phyloP scores from a whole-genome alignment of 2,329 filamentous ascomycete genomes.

The Xylariaceae sp. region DNA sequence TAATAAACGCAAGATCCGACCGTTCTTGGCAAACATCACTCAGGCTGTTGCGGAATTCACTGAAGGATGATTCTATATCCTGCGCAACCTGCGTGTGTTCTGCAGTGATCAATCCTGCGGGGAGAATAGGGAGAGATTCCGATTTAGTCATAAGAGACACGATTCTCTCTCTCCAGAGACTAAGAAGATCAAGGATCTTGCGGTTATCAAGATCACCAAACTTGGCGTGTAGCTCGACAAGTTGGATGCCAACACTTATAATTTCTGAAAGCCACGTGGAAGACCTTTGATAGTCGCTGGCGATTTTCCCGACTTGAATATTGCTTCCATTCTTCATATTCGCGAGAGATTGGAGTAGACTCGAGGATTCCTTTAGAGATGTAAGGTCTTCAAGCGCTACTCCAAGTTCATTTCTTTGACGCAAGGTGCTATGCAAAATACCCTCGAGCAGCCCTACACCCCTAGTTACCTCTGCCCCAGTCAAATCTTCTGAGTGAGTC shows the following conservation, averaged over 20 bases:
- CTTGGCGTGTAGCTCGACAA: conserved; percentile 71
- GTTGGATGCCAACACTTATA: conserved; percentile 65
- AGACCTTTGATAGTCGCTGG: conserved; percentile 39
- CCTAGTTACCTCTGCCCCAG: conserved; percentile 76
- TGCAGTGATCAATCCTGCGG: conserved; percentile 56
- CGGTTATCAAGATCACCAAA: conserved; percentile 62
- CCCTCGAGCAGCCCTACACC: conserved; percentile 89
- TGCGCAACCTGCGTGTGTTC: conserved; percentile 44
- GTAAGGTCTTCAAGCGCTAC: conserved; percentile 47
- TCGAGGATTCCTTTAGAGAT: conserved; percentile 48
- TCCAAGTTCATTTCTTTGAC: conserved; percentile 63
- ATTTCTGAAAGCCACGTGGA: conserved; percentile 72
- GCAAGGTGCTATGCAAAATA: conserved; percentile 70
- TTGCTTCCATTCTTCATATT: conserved; percentile 29
- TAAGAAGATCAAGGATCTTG: conserved; percentile 52
- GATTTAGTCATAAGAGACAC: conserved; percentile 51
- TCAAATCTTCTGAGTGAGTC: conserved; percentile 86
- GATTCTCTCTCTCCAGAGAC: conserved; percentile 58
- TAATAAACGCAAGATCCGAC: conserved; percentile 68
- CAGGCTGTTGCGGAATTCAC: conserved; percentile 51
- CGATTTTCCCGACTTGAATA: conserved; percentile 30
- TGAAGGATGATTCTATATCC: conserved; percentile 47
- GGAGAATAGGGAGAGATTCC: conserved; percentile 55
- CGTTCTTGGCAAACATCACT: conserved; percentile 51
- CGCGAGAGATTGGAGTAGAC: conserved; percentile 47